Base-by-base conservation (phyloP, 495 filamentous ascomycete species). In the Annulohypoxylon nitens region DNA sequence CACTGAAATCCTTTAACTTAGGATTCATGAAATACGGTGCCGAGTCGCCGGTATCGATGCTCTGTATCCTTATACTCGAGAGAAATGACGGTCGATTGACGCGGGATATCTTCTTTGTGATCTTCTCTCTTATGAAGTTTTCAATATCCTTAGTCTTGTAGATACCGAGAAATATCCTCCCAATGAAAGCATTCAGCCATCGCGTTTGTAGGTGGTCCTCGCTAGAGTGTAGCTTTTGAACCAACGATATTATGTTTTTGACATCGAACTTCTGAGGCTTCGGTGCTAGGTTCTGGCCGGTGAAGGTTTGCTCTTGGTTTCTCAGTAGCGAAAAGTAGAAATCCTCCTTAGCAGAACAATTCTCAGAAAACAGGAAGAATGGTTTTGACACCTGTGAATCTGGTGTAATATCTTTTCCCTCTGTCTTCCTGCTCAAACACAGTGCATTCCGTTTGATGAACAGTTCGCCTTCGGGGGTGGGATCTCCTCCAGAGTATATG, bases 371-470 rank as follows among this genome's bases (percentile, higher is more conserved):
- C 1, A 99, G 82, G 77, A 89, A 98, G 80, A 97, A 98, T 0
- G 97, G 95, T 64, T 91, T 93, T 43, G 90, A 86, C 1, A 86
- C 72, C 51, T 88, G 88, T 10, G 78, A 82, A 58, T 88, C 84
- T 4, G 84, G 82, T 1, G 82, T 77, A 20, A 80, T 53, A 23
- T 90, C 91, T 16, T 89, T 79, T 39, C 86, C 87, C 70, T 88
- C 86, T n/a, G 86, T 79, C 77, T 88, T 93, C 71, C 93, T 87
- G 16, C 89, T 89, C 50, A 99, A 87, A 69, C 93, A 92, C 61
- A 99, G 93, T 50, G 95, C 95, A 78, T 98, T 98, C 57, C 95
- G 89, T 82, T 97, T 97, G 80, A 98, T 92, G 84, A 91, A 99
- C 18, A 99, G 82, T 80, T 98, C 97, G 26, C 94, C 94, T 74